phyloP scores from a whole-genome alignment of 2,329 filamentous ascomycete species.

The Mycosphaerelloides madeirae region DNA sequence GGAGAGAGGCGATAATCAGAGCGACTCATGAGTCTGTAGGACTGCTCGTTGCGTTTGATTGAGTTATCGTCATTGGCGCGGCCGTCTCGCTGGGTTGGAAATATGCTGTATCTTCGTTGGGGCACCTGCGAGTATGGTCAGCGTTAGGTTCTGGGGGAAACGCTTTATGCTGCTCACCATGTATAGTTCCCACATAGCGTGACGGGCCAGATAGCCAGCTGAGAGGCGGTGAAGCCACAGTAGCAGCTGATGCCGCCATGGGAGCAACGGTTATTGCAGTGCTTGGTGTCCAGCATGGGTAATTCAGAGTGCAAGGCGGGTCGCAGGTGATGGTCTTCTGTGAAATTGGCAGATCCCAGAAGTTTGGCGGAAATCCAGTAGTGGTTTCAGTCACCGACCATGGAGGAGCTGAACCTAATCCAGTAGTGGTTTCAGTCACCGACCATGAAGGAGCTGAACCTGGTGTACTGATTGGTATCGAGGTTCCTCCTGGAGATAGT shows the following conservation, averaged over 20 bases:
- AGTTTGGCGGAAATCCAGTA: conserved; percentile 1
- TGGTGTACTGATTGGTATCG: no score
- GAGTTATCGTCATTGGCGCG: no score
- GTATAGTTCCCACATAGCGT: conserved; percentile 2
- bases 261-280: conserved; percentile 2
- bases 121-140: no score
- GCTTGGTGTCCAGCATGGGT: conserved; percentile 9
- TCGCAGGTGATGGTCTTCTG: conserved; percentile 9
- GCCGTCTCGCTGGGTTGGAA: no score
- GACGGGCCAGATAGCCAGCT: conserved; percentile 3
- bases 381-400: not conserved
- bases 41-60: no score
- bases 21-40: no score
- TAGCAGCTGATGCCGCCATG: not conserved
- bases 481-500: no score
- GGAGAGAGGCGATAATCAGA: no score
- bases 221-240: not conserved
- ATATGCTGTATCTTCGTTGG: no score
- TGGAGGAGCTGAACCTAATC: no score
- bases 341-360: conserved; percentile 2
- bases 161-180: not conserved
- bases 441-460: no score
- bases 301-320: conserved; percentile 5
- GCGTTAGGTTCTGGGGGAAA: no score
- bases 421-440: not conserved